Base-by-base conservation (phyloP, 2,329 filamentous ascomycete species). In the Septoria linicola region DNA sequence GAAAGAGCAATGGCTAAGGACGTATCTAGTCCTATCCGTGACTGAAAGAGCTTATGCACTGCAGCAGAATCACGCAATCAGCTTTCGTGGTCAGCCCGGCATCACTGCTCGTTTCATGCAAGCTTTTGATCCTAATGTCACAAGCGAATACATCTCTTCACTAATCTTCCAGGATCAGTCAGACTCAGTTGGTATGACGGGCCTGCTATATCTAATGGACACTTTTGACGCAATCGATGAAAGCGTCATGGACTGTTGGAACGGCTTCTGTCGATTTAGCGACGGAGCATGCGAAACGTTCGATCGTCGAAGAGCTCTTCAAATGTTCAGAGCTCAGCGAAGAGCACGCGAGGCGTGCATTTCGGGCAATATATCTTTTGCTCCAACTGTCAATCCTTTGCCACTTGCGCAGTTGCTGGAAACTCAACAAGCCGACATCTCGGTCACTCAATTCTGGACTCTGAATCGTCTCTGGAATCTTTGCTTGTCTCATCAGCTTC, bases 221-320 rank as follows among this genome's bases (percentile, higher is more conserved):
- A 57, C 71, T 1, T 74, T 74, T 50, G 70, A 74, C 44, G 66
- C 69, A 3, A 72, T 74, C 25, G 70, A 74, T 43, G 72, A 74
- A 54, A 69, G 68, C 49, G 69, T 74, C 14, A 63, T 73, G 14
- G 66, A 71, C 14, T 74, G 72, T 61, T 74, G 72, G 72, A 73
- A 71, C 41, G 65, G 65, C 20, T 69, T 68, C 46, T 74, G 70
- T 64, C 47, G 49, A 14, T 59, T 55, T 37, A 61, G 60, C 36
- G 59, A 64, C 30, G 59, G 61, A 16, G 51, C 55, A 64, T 59
- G 64, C 59, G 39, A 73, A 64, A 51, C 66, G 62, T 60, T 68
- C 64, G 48, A 74, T 64, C 53, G 66, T 64, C 42, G 62, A 41
- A 41, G 57, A 41, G 62, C 63, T 47, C 30, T 65, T 66, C 49